phyloP scores from a whole-genome alignment of 306 rosid species.

The Nissolia schottii region DNA sequence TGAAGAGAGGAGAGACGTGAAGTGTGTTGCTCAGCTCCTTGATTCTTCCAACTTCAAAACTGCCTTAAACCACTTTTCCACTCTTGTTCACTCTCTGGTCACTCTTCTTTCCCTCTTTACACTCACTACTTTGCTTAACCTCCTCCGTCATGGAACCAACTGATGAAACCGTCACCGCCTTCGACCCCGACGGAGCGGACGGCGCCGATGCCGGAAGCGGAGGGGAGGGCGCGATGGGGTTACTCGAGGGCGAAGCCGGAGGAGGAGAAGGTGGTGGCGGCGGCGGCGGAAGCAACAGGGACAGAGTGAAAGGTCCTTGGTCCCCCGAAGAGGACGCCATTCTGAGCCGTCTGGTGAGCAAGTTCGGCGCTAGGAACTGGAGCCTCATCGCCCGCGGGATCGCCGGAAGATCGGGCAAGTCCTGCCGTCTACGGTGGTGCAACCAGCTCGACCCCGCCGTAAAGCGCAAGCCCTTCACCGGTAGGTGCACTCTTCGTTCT shows the following conservation, averaged over 20 bases:
- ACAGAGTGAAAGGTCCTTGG: slow-evolving; percentile 91
- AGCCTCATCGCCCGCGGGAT: slow-evolving; percentile 90
- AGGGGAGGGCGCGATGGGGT: slow-evolving; percentile 38
- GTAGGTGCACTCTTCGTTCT: slow-evolving; percentile 18
- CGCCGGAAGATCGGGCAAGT: slow-evolving; percentile 87
- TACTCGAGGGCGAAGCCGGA: slow-evolving; percentile 33
- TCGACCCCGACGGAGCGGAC: slow-evolving; percentile 18
- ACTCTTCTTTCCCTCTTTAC: background rate
- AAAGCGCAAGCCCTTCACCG: slow-evolving; percentile 88
- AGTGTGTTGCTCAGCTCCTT: background rate
- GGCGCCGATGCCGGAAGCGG: slow-evolving; percentile 45
- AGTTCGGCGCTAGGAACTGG: slow-evolving; percentile 94
- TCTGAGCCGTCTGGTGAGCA: slow-evolving; percentile 72
- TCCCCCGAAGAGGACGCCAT: slow-evolving; percentile 88
- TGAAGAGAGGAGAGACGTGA: background rate
- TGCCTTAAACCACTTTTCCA: background rate
- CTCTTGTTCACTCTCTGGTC: background rate
- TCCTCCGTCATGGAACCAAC: slow-evolving; percentile 32
- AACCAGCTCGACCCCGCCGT: slow-evolving; percentile 94
- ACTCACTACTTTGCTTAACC: background rate
- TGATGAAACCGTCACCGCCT: slow-evolving; percentile 20
- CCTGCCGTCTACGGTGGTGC: slow-evolving; percentile 96
- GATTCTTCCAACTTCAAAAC: background rate
- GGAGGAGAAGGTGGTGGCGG: slow-evolving; percentile 22
- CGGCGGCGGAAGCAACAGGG: slow-evolving; percentile 28